These are phyloP conservation scores for Heritiera fomes DNA, from an alignment of 345 rosid species.

Conservation along the genomic window DNA sequence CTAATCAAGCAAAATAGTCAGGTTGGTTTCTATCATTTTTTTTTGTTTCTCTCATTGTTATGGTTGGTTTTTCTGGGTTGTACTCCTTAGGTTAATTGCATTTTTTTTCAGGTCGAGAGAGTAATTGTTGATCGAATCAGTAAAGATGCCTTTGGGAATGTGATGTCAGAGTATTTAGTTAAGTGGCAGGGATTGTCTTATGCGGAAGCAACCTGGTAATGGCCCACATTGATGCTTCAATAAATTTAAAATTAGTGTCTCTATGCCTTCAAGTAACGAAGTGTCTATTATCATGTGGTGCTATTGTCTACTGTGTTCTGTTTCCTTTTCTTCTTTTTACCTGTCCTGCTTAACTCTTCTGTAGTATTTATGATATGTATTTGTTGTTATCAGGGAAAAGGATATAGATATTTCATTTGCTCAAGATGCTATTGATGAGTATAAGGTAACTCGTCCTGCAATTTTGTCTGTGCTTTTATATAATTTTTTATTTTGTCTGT, in stretches of 20 bases:
- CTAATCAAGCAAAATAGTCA: constrained; percentile 94
- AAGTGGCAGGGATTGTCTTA: constrained; percentile 99
- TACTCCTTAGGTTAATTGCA: background rate
- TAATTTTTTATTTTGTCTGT: background rate
- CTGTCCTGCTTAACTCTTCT: background rate
- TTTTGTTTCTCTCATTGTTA: constrained; percentile 10
- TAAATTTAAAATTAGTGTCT: constrained; percentile 11
- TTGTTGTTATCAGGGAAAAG: constrained; percentile 74
- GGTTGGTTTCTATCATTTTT: constrained; percentile 46
- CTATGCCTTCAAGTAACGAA: background rate
- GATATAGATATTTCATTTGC: constrained; percentile 88
- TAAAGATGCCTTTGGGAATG: constrained; percentile 67
- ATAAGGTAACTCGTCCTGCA: constrained; percentile 57
- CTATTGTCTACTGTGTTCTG: background rate
- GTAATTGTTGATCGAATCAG: constrained; percentile 79
- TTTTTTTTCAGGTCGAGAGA: constrained; percentile 80
- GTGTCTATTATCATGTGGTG: background rate
- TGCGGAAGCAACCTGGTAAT: constrained; percentile 99
- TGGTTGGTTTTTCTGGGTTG: constrained; percentile 4
- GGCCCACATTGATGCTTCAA: background rate
- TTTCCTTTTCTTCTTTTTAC: background rate
- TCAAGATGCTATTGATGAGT: constrained; percentile 92
- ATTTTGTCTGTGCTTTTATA: constrained; percentile 13
- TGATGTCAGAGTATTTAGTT: constrained; percentile 90
- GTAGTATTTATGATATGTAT: constrained; percentile 1